These are phyloP conservation scores for Eragrostis nindensis DNA, from an alignment of 176 grass and related monocot genomes.

Conservation along the genomic window DNA sequence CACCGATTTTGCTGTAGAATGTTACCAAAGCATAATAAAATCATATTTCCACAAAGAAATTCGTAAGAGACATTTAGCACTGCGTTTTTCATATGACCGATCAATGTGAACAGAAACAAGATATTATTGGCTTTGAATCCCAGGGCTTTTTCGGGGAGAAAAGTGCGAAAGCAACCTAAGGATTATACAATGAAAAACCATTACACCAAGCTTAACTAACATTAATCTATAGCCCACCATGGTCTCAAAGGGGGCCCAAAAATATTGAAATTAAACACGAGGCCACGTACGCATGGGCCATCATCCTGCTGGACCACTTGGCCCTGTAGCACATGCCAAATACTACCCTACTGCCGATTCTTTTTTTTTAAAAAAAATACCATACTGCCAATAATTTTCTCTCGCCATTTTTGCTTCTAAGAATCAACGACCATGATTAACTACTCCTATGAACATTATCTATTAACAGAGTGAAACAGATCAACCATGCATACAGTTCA, in stretches of 20 bases:
- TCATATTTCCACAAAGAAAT: no score
- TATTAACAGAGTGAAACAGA: constrained; percentile 2
- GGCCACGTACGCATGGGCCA: background rate
- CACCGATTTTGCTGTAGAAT: background rate
- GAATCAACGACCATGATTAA: background rate
- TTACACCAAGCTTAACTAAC: background rate
- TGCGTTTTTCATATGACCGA: background rate
- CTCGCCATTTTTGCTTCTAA: background rate
- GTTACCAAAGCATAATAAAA: no score
- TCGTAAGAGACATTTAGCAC: no score
- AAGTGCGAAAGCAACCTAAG: background rate
- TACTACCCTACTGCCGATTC: background rate
- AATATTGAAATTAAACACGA: background rate
- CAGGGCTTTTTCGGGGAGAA: background rate
- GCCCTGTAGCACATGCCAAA: background rate
- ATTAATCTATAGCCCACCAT: background rate
- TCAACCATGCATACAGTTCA: constrained; percentile 27
- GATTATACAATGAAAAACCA: background rate
- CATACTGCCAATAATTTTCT: background rate
- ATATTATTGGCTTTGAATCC: background rate
- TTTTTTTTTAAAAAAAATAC: background rate
- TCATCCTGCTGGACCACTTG: background rate
- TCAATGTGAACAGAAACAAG: background rate
- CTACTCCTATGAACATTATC: background rate
- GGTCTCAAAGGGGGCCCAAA: background rate